These are phyloP conservation scores for Nigrospora osmanthi DNA, from an alignment of 2,329 filamentous ascomycete genomes.

Conservation along the genomic window DNA sequence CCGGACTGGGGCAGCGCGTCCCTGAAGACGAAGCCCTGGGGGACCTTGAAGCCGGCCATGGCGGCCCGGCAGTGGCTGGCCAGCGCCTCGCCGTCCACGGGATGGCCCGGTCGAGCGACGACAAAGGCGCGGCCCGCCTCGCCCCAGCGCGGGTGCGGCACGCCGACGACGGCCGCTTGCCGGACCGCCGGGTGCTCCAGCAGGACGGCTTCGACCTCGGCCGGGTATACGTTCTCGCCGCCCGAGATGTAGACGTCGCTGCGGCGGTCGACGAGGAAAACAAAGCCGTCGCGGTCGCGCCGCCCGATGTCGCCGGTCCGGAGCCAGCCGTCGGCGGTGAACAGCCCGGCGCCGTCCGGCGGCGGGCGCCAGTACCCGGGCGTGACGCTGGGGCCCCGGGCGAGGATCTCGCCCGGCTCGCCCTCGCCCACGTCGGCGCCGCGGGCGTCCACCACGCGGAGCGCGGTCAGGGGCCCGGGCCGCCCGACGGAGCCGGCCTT, in stretches of 20 bases:
- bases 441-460: neutral
- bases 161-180: slow-evolving; percentile 5
- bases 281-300: slow-evolving; percentile 5
- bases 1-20: slow-evolving; percentile 3
- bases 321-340: neutral
- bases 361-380: neutral
- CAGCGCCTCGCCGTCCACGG: neutral
- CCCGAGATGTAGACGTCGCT: slow-evolving; percentile 8
- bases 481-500: neutral
- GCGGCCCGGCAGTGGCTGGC: neutral
- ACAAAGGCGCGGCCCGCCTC: slow-evolving; percentile 5
- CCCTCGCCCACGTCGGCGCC: neutral
- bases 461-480: neutral
- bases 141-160: slow-evolving; percentile 4
- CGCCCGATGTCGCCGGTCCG: neutral
- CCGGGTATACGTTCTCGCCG: slow-evolving; percentile 9
- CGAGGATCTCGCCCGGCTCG: neutral
- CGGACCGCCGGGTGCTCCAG: slow-evolving; percentile 4
- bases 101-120: neutral
- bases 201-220: slow-evolving; percentile 7
- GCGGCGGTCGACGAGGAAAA: slow-evolving; percentile 4
- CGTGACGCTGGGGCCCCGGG: neutral
- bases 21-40: neutral
- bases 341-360: neutral
- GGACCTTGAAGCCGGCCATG: slow-evolving; percentile 5